Base-by-base conservation (phyloP, 1,139 yeast species). In the Scheffersomyces segobiensis region DNA sequence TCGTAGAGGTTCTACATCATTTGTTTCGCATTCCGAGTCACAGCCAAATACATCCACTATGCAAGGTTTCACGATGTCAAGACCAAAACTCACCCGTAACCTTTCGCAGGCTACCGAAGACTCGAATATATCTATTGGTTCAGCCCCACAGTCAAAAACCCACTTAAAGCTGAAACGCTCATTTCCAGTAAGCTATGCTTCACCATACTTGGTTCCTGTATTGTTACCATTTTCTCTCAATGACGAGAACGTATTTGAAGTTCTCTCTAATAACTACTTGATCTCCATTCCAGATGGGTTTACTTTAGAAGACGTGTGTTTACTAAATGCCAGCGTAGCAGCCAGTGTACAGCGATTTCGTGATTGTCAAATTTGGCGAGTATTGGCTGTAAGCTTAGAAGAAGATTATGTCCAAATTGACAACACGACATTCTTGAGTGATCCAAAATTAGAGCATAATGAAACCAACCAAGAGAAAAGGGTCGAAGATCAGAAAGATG, bases 291-390 rank as follows among this genome's bases (percentile, higher is more conserved):
- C 87, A 0, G 85, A 82, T 53, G 86, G 83, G 0, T 81, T 82
- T 65, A 75, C 76, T 26, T 69, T 86, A 17, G 69, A 77, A 5
- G 86, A 85, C 49, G 86, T 83, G 1, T 88, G 93, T 65, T 75
- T 79, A 50, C 74, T 83, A 60, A 90, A 90, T 67, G 85, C 91
- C 0, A 74, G 78, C 46, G 78, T 85, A 3, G 91, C 93, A 1
- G 82, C 81, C 0, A 75, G 79, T 53, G 88, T 81, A 0, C 80
- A 81, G 17, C 73, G 80, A 57, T 78, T 76, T 59, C 73, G 91
- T 57, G 89, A 88, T 55, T 80, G 89, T 55, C 93, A 88, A 67
- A 80, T 87, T 0, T 90, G 96, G 96, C 75, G 81, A 58, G 79
- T 88, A n/a, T 72, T 90, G 3, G 84, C 85, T 2, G 84, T 82